Percentiles rank a stretch among this genome's conserved stretches.
Conservation (phyloP, 371 early-diverging fungal genomes). For the Syncephalastrum monosporum region DNA sequence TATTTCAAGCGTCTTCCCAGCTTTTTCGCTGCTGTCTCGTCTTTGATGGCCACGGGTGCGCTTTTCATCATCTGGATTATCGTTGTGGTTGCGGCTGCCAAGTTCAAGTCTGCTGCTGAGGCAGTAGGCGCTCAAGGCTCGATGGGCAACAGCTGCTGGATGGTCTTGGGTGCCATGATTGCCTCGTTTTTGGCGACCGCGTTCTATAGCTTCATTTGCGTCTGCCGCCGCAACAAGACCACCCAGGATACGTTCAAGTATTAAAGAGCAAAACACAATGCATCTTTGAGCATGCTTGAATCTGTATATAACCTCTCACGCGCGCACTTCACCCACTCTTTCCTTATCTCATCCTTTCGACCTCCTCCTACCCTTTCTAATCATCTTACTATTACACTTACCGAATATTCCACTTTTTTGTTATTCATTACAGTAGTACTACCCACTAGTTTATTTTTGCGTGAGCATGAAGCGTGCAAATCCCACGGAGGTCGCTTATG, state of each 20-base stretch:
- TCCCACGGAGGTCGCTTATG: no score
- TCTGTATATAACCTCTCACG: no score
- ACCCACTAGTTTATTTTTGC: no score
- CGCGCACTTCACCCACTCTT: no score
- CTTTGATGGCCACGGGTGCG: constrained; percentile 21
- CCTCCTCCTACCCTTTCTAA: no score
- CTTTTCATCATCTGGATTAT: constrained; percentile 15
- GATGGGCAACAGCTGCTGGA: constrained; percentile 18
- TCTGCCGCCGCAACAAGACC: constrained; percentile 8
- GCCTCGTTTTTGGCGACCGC: constrained; percentile 12
- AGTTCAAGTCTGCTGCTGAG: constrained; percentile 7
- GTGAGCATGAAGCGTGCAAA: no score
- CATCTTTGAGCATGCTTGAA: no score
- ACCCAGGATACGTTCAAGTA: constrained; percentile 15
- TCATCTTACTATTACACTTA: no score
- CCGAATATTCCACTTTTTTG: no score
- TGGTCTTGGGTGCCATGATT: constrained; percentile 16
- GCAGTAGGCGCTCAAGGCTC: constrained; percentile 6
- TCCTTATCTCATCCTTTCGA: no score
- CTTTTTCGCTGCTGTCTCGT: constrained; percentile 20
- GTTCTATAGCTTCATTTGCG: constrained; percentile 9
- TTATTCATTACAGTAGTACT: no score
- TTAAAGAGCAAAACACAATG: constrained; percentile 1
- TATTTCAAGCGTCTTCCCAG: constrained; percentile 34
- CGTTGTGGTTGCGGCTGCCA: constrained; percentile 12